phyloP scores from a whole-genome alignment of 371 early-diverging fungal genomes.

The Lichtheimia hyalospora region DNA sequence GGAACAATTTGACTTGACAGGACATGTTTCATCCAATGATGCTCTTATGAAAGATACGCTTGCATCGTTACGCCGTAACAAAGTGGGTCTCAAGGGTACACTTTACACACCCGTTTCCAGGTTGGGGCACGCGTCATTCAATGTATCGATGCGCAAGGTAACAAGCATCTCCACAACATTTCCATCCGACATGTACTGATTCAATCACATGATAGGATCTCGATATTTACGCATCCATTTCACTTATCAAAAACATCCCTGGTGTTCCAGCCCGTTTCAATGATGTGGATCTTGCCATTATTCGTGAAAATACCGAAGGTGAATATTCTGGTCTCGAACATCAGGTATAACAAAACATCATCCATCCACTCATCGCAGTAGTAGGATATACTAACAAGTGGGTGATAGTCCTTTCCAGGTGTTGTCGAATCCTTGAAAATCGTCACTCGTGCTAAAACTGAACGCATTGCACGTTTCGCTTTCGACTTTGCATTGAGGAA shows the following conservation, averaged over 20 bases:
- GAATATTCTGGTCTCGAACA: slow-evolving; percentile 98
- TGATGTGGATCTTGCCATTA: slow-evolving; percentile 93
- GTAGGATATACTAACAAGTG: neutral
- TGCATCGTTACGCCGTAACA: slow-evolving; percentile 89
- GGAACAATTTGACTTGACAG: slow-evolving; percentile 94
- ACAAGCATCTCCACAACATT: neutral
- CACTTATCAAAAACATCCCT: slow-evolving; percentile 85
- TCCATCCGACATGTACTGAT: neutral
- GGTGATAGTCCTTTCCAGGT: slow-evolving; percentile 80
- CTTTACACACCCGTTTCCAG: slow-evolving; percentile 89
- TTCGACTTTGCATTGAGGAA: slow-evolving; percentile 97
- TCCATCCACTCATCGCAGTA: neutral
- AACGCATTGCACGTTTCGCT: slow-evolving; percentile 96
- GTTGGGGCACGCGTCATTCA: slow-evolving; percentile 90
- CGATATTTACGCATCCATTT: slow-evolving; percentile 94
- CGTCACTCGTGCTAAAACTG: slow-evolving; percentile 91
- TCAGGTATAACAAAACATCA: slow-evolving; percentile 50
- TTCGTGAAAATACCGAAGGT: slow-evolving; percentile 99
- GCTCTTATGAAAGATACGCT: slow-evolving; percentile 81
- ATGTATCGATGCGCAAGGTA: slow-evolving; percentile 85
- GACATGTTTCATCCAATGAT: slow-evolving; percentile 76
- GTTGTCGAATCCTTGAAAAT: slow-evolving; percentile 98
- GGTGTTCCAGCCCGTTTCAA: slow-evolving; percentile 82
- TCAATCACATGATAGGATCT: slow-evolving; percentile 64
- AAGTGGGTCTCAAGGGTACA: slow-evolving; percentile 96